Evolutionary conservation across 1,284 basidiomycete genomes (phyloP), one percentile per base, ranked within the genome.

Genomic region (Cystobasidiaceae sp.): DNA sequence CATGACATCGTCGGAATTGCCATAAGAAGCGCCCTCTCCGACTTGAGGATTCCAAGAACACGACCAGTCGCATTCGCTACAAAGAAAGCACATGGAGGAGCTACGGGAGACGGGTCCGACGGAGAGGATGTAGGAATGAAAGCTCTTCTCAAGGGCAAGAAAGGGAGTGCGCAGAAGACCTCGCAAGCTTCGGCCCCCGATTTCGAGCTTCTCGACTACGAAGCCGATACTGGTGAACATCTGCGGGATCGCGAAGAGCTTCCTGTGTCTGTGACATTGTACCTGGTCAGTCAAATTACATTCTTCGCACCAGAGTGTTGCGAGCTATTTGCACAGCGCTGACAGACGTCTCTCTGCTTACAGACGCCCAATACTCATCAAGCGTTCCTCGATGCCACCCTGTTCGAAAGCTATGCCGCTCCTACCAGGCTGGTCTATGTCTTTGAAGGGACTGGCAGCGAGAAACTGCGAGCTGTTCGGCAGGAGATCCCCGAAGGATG

Each of bases 181-280:
- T 3, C 74, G 75, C n/a, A 57, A 7, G 15, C 75, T 77, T 13
- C 75, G 81, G 33, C 74, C 68, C 44, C 37, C 55, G 89, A 91
- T 74, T 90, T 90, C 72, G 89, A 91, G 76, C 79, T 90, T 21
- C 81, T 83, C 15, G 88, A 90, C 76, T 88, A 85, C 69, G 89
- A 87, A 87, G 61, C 61, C 13, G 88, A 89, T 69, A 88, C 89
- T 71, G 89, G 89, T 0, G 85, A 85, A 62, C 76, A 79, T 4
- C 74, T 90, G 44, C 80, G 58, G 78, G 50, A 83, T 82, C 2
- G 82, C 57, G 82, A 85, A 3, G 68, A 73, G 11, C 87, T 89
- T 84, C 89, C 89, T 2, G 79, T 90, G 11, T 84, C 83, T 68
- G 78, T 90, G 30, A 89, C 88, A 0, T 73, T 90, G 62, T 89